Evolutionary conservation across 768 basidiomycete genomes (phyloP), one percentile per base, ranked within the genome.

Genomic region (Naematelia aurantialba): DNA sequence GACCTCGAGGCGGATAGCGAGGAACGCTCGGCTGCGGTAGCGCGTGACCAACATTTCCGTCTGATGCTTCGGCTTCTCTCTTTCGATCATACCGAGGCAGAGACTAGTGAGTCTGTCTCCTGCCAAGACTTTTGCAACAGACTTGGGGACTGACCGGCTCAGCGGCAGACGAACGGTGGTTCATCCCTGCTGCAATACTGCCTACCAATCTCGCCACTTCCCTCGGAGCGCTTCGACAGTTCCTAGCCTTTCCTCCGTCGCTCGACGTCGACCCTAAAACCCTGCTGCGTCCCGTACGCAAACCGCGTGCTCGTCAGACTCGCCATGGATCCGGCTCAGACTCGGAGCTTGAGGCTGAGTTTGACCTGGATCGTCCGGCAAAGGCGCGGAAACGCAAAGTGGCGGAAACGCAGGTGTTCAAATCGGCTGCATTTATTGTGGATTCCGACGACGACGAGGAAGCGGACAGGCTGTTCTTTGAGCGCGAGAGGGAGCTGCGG

Each of bases 391-490:
- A 78, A 79, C 64, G 78, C 68, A 70, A 83, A 75, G 81, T 79
- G 66, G 85, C 84, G 72, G 87, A 88, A 73, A 83, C 83, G 73
- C 82, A 85, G 79, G 80, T 80, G 59, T 92, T 89, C 81, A 91
- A 91, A 76, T 89, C 87, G 5, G 90, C 89, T 10, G 87, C 89
- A 75, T 89, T 93, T 74, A 91, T 94, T 73, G 85, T 88, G 71
- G 91, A 96, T 78, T 90, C 89, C 62, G 92, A 96, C 68, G 86
- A 88, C 70, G 87, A 91, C 76, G 87, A 88, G 48, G 84, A 81
- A 25, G 61, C 59, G 21, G 86, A 88, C 51, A 59, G 55, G 19
- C 56, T 62, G n/a, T 96, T 96, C 81, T 84, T 91, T 58, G 86
- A 82, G 76, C 83, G 81, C 68, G 92, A 94, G 78, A 48, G 59